Evolutionary conservation across 768 basidiomycete species (phyloP).

Genomic region (Mycena metata): DNA sequence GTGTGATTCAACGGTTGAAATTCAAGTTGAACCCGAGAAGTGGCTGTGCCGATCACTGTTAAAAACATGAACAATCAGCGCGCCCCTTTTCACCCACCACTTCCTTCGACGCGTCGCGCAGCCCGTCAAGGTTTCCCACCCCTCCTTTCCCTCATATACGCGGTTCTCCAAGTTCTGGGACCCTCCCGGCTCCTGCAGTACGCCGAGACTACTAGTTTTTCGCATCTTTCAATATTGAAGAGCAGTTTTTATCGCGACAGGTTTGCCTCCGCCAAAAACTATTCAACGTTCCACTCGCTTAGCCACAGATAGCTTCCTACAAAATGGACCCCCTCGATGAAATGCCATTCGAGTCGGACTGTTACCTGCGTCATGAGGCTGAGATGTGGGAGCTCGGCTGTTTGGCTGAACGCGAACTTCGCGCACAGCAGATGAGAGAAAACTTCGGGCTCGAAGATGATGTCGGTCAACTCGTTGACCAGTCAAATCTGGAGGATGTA

Average conservation of each 20-base stretch:
- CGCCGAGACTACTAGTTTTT: too few relatives aligned
- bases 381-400: slow-evolving; percentile 14
- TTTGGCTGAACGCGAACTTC: slow-evolving; percentile 4
- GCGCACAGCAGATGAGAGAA: slow-evolving; percentile 8
- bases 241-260: background rate
- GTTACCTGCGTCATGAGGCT: slow-evolving; percentile 10
- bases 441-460: slow-evolving; percentile 23
- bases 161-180: too few relatives aligned
- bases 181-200: too few relatives aligned
- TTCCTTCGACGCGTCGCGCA: too few relatives aligned
- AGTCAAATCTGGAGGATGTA: background rate
- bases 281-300: background rate
- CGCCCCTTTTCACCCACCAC: too few relatives aligned
- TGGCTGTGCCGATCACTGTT: too few relatives aligned
- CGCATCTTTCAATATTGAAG: too few relatives aligned
- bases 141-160: too few relatives aligned
- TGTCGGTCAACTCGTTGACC: slow-evolving; percentile 6
- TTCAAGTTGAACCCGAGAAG: too few relatives aligned
- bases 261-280: background rate
- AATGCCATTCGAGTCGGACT: background rate
- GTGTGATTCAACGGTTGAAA: too few relatives aligned
- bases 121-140: too few relatives aligned
- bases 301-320: background rate
- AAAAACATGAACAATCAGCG: too few relatives aligned
- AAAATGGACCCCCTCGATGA: background rate